These are phyloP conservation scores for Citrus sp. DNA, from an alignment of 345 rosid species.

Conservation along the genomic window DNA sequence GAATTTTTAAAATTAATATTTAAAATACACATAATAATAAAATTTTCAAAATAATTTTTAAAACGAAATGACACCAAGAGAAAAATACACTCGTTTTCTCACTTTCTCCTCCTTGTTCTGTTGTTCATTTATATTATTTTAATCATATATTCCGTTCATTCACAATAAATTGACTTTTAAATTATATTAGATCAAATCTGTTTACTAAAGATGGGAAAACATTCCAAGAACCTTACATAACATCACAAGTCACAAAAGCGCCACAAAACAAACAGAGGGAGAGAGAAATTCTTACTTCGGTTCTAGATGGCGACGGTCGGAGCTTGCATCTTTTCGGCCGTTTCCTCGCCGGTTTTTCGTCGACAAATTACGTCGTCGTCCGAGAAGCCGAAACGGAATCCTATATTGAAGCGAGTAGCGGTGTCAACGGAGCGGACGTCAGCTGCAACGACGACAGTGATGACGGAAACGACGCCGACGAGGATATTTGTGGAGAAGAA, in stretches of 20 bases:
- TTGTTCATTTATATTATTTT: too few relatives aligned
- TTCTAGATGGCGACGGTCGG: conserved; percentile 19
- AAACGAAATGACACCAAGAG: too few relatives aligned
- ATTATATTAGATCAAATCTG: neutral
- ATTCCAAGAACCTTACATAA: neutral
- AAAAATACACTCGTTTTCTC: too few relatives aligned
- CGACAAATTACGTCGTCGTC: neutral
- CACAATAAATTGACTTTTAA: neutral
- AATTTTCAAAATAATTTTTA: too few relatives aligned
- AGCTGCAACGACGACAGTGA: neutral
- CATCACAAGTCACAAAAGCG: neutral
- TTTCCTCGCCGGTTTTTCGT: neutral
- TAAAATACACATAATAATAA: too few relatives aligned
- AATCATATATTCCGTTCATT: too few relatives aligned
- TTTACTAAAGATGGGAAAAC: too few relatives aligned
- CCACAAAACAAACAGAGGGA: neutral
- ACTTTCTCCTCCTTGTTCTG: too few relatives aligned
- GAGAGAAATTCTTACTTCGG: neutral
- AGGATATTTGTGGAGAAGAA: conserved; percentile 5
- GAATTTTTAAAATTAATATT: too few relatives aligned
- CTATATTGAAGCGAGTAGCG: neutral
- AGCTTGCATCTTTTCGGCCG: neutral
- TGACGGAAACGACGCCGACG: neutral
- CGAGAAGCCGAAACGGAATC: neutral
- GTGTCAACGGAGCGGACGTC: neutral